Evolutionary conservation across 352 stramenopile species (phyloP).

Genomic region (Blastocystis sp.): DNA sequence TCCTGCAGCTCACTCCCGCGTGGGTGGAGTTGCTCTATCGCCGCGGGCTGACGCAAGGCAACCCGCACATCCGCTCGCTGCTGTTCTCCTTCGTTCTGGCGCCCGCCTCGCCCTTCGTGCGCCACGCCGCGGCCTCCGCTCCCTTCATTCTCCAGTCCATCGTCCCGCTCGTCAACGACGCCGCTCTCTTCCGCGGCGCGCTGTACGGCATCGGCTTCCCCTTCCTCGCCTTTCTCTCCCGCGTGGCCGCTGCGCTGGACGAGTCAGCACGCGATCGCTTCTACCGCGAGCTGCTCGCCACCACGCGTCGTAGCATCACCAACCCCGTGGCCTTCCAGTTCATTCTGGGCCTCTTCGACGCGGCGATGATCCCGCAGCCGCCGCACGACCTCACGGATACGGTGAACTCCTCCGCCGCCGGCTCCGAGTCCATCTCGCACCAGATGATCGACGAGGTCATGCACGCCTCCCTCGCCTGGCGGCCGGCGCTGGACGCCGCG

Average conservation of each 20-base stretch:
- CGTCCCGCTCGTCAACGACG: constrained; percentile 37
- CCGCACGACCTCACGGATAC: not conserved
- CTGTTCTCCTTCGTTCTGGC: constrained; percentile 3
- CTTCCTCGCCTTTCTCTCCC: constrained; percentile 10
- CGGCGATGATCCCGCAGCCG: not conserved
- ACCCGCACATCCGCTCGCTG: constrained; percentile 38
- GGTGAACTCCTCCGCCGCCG: constrained; percentile 7
- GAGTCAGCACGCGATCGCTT: not conserved
- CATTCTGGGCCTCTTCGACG: constrained; percentile 39
- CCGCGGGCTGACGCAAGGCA: constrained; percentile 14
- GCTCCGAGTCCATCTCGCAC: not conserved
- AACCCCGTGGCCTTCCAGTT: constrained; percentile 52
- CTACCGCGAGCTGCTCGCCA: not conserved
- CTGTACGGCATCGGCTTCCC: constrained; percentile 33
- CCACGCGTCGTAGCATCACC: not conserved
- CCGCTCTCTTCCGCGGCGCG: not conserved
- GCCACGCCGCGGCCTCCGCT: not conserved
- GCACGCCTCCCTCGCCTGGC: not conserved
- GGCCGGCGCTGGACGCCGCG: not conserved
- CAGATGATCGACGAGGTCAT: constrained; percentile 5
- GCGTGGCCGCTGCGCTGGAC: not conserved
- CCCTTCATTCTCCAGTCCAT: not conserved
- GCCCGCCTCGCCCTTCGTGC: no score
- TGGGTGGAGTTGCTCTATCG: constrained; percentile 54
- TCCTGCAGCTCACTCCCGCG: not conserved